phyloP scores from a whole-genome alignment of 139 green algal species.

The Yamagishiella unicocca region DNA sequence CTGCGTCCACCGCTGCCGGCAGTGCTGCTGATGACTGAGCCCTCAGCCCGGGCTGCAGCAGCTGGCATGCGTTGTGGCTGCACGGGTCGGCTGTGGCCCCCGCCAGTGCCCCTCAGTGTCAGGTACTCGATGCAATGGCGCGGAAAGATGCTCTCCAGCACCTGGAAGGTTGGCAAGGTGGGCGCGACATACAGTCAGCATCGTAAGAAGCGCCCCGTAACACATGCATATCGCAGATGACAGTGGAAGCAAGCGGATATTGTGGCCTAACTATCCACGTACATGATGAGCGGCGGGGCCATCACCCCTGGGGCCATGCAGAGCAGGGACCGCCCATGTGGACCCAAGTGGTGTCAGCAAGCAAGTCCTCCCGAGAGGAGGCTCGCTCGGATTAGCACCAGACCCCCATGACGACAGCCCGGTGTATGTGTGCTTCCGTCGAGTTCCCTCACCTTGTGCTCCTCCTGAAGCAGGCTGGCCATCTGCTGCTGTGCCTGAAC shows the following conservation, averaged over 20 bases:
- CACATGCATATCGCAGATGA: no score
- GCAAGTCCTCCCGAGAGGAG: no score
- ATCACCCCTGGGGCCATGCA: no score
- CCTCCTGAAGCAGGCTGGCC: conserved; percentile 6
- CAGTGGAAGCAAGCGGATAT: no score
- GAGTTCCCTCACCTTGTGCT: conserved; percentile 12
- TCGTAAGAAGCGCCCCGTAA: no score
- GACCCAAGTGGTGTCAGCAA: no score
- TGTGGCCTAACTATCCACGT: no score
- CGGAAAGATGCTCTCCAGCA: conserved; percentile 30
- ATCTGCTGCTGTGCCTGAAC: background rate
- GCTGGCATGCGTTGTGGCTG: background rate
- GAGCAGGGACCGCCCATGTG: no score
- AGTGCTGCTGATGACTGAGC: background rate
- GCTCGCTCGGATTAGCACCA: no score
- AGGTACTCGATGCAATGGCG: conserved; percentile 31
- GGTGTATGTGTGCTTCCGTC: no score
- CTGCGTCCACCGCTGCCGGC: background rate
- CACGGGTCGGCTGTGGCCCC: background rate
- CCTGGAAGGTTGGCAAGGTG: background rate
- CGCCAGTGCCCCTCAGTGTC: background rate
- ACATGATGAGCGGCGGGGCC: no score
- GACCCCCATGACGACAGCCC: no score
- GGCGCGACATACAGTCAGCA: background rate
- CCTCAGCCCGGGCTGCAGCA: background rate